A percentile compares a stretch with the other conserved stretches of the same genome.
Evolutionary conservation across 2,329 filamentous ascomycete species (phyloP).

Genomic region (Mycosphaerella sp.): DNA sequence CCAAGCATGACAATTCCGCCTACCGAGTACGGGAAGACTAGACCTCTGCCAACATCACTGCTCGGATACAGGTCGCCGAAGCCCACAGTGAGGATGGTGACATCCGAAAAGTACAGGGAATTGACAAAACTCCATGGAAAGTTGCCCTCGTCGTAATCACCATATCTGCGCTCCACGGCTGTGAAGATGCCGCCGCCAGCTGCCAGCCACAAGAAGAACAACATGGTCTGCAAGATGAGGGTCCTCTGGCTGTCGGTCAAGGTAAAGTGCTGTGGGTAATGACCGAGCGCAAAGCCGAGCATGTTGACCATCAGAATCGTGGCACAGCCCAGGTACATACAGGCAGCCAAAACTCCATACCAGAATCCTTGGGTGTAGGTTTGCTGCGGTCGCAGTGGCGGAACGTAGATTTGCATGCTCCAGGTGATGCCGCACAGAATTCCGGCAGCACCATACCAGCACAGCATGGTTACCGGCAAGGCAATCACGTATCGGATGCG

Average conservation of each 20-base stretch:
- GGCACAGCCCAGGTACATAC: constrained; percentile 72
- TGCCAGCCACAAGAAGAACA: constrained; percentile 74
- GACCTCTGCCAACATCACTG: constrained; percentile 54
- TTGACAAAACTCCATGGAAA: constrained; percentile 65
- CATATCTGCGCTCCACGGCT: constrained; percentile 50
- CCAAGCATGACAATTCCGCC: constrained; percentile 78
- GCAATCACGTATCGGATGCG: constrained; percentile 74
- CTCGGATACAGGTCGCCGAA: constrained; percentile 57
- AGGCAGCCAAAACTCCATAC: constrained; percentile 74
- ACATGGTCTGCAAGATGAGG: constrained; percentile 82
- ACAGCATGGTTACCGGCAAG: constrained; percentile 72
- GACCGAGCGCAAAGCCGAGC: constrained; percentile 64
- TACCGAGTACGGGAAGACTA: constrained; percentile 78
- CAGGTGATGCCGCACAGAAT: constrained; percentile 61
- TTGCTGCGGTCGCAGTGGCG: constrained; percentile 43
- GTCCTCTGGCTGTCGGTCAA: constrained; percentile 77
- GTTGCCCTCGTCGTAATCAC: constrained; percentile 15
- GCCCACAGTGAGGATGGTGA: constrained; percentile 56
- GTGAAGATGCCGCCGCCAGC: constrained; percentile 71
- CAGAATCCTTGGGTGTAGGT: constrained; percentile 76
- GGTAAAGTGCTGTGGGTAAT: constrained; percentile 71
- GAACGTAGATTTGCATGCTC: constrained; percentile 57
- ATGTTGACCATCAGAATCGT: constrained; percentile 73
- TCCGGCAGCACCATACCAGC: constrained; percentile 62
- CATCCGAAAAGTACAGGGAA: constrained; percentile 60